Percentiles rank a stretch among this genome's conserved stretches.
phyloP scores from a whole-genome alignment of 2,329 filamentous ascomycete genomes.

The Rhytidhysteron rufulum region DNA sequence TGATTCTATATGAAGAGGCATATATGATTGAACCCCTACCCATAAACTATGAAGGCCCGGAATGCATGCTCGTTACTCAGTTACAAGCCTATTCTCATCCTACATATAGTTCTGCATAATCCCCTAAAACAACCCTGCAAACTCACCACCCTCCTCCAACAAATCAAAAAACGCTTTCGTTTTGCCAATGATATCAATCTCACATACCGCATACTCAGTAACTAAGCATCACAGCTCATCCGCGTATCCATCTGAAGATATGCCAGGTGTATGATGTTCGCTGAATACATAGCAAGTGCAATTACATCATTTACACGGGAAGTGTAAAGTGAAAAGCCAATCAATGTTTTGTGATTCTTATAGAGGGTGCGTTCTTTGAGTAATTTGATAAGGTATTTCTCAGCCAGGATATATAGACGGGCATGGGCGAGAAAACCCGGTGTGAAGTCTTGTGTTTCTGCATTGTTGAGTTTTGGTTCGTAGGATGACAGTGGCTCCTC shows the following conservation, averaged over 20 bases:
- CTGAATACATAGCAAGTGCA: constrained; percentile 2
- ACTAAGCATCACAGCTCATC: constrained; percentile 21
- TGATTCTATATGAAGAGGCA: too few species aligned
- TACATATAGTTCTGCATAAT: background rate
- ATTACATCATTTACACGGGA: constrained; percentile 1
- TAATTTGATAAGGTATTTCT: constrained; percentile 16
- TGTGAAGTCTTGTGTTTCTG: constrained; percentile 12
- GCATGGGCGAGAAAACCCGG: constrained; percentile 26
- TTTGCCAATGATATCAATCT: constrained; percentile 15
- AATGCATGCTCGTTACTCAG: too few species aligned
- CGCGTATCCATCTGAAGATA: constrained; percentile 10
- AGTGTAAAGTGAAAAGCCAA: constrained; percentile 16
- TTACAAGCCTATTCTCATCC: too few species aligned
- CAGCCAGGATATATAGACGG: constrained; percentile 24
- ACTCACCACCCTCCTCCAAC: constrained; percentile 23
- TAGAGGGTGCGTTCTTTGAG: constrained; percentile 19
- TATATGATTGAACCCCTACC: too few species aligned
- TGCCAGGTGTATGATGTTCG: too few species aligned
- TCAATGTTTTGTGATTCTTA: constrained; percentile 26
- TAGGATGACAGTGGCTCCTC: too few species aligned
- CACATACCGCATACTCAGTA: constrained; percentile 19
- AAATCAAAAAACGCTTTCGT: constrained; percentile 13
- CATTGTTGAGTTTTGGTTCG: constrained; percentile 1
- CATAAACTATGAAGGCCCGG: too few species aligned
- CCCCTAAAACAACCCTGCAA: constrained; percentile 20